Evolutionary conservation across 164 flowering plant species (phyloP), one percentile per base, ranked within the genome.

Genomic region (Echeveria elegans): DNA sequence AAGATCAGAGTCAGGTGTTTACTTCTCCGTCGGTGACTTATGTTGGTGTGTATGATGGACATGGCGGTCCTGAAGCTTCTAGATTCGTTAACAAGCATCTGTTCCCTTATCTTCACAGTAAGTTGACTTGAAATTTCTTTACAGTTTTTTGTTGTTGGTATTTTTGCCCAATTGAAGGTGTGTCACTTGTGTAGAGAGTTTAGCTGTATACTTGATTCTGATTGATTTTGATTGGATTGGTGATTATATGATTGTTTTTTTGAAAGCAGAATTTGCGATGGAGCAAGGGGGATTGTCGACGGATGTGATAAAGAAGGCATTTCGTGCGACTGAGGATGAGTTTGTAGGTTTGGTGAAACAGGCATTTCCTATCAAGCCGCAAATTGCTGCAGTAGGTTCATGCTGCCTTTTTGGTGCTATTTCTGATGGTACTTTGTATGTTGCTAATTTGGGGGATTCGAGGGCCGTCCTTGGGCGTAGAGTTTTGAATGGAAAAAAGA

Each of bases 371-470:
- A 64, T 73, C 5, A 47, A 65, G 37, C 84, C 84, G 3, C 78
- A 77, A 64, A 78, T 81, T 32, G 84, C 82, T 2, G 73, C 79
- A 2, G 84, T 79, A 1, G 84, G 84, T 1, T 81, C 82, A 8
- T 81, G 84, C 48, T 79, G 84, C 73, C 74, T 81, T 61, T 72
- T 81, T 4, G 84, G 84, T 16, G 82, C 76, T 0, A 79, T 81
- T 67, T 50, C 77, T 1, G 72, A 72, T 61, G 82, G 72, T 36
- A 62, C 74, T 15, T 59, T 81, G 62, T 79, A 79, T 66, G 82
- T 81, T 24, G 84, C 82, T 6, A 81, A 81, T 67, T 74, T 79
- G 8, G 84, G 84, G 63, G 82, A 81, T 26, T 81, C 82, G 41
- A 73, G 80, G 40, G 84, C 82, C 4, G 84, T 81, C 34, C 72